Conservation (phyloP, 1,284 basidiomycete genomes). For the Chalciporus sp. region DNA sequence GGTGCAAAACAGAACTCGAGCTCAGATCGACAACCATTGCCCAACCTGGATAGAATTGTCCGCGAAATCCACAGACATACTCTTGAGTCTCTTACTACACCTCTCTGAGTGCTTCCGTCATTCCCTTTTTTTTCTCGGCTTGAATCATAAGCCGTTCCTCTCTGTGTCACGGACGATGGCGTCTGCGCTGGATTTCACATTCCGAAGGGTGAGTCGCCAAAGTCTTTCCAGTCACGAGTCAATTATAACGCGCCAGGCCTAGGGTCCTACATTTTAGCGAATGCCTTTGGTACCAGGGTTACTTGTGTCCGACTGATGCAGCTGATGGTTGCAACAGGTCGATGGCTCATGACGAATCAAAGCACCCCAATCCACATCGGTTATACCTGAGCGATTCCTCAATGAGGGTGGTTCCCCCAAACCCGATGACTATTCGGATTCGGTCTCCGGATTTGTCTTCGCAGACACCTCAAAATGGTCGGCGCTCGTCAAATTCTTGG, state of each 20-base stretch:
- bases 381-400: too few species aligned
- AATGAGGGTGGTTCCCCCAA: too few species aligned
- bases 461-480: constrained; percentile 15
- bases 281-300: constrained; percentile 7
- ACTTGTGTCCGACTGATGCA: too few species aligned
- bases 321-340: too few species aligned
- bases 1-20: constrained; percentile 18
- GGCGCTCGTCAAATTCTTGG: background rate
- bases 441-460: constrained; percentile 17
- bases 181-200: constrained; percentile 35
- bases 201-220: constrained; percentile 18
- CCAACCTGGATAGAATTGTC: constrained; percentile 21
- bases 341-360: too few species aligned
- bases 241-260: background rate
- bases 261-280: constrained; percentile 3
- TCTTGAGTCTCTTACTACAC: background rate
- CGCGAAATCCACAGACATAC: background rate
- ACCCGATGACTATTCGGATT: constrained; percentile 5
- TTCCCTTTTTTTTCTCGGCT: fast-evolving
- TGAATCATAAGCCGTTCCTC: constrained; percentile 22
- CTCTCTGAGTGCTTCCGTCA: background rate
- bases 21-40: constrained; percentile 17
- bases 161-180: constrained; percentile 31
- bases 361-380: too few species aligned
- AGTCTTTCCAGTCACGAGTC: constrained; percentile 1